A percentile compares a stretch with the other conserved stretches of the same genome.
phyloP scores from a whole-genome alignment of 257 asterid species.

The Fraxinus quadrangulata region DNA sequence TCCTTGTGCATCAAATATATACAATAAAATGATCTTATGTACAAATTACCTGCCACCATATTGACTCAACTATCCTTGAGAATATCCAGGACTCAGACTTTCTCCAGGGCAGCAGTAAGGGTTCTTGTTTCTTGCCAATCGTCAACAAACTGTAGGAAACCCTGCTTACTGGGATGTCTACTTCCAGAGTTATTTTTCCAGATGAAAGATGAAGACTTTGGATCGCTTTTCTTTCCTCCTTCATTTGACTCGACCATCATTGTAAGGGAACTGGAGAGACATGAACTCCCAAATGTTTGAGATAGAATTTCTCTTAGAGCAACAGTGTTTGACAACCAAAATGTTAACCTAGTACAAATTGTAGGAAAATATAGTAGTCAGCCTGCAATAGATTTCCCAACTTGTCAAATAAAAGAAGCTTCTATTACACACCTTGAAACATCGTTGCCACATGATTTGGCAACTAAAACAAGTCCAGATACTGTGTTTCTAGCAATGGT shows the following conservation, averaged over 20 bases:
- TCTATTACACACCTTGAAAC: conserved; percentile 68
- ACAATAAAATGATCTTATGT: background rate
- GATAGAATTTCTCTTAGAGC: conserved; percentile 80
- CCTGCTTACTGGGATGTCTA: conserved; percentile 45
- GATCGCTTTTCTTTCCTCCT: conserved; percentile 37
- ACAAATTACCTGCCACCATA: conserved; percentile 96
- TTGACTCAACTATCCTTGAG: conserved; percentile 85
- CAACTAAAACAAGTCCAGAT: conserved; percentile 79
- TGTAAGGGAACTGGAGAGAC: conserved; percentile 53
- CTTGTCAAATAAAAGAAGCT: conserved; percentile 22
- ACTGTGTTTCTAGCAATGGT: conserved; percentile 80
- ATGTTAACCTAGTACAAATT: conserved; percentile 62
- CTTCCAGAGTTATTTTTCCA: conserved; percentile 45
- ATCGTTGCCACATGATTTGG: conserved; percentile 89
- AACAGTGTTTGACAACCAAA: conserved; percentile 88
- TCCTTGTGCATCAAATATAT: conserved; percentile 7
- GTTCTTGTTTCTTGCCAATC: conserved; percentile 95
- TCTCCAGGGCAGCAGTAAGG: conserved; percentile 76
- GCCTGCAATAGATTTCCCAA: conserved; percentile 19
- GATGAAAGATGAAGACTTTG: conserved; percentile 36
- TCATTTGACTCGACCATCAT: conserved; percentile 45
- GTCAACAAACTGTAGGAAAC: conserved; percentile 60
- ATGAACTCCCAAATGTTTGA: conserved; percentile 78
- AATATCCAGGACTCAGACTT: conserved; percentile 94
- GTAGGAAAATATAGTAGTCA: conserved; percentile 23